phyloP scores from a whole-genome alignment of 768 basidiomycete genomes.

The Xerocomellus chrysenteron region DNA sequence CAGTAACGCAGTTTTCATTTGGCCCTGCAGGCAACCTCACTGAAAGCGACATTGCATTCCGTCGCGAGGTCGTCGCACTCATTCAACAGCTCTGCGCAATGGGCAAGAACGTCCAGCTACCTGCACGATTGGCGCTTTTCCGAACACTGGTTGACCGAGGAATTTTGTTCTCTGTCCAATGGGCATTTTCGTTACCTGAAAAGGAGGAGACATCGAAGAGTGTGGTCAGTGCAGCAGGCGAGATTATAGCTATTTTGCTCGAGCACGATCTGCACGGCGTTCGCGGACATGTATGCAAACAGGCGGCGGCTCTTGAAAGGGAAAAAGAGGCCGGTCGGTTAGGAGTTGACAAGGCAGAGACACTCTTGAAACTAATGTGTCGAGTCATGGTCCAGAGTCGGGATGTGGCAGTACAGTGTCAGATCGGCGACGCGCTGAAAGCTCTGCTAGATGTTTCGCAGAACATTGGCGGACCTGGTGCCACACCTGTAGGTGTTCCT shows the following conservation, averaged over 20 bases:
- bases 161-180: constrained; percentile 87
- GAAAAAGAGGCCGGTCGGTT: constrained; percentile 57
- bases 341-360: constrained; percentile 64
- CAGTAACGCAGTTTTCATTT: constrained; percentile 45
- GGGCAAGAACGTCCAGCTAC: constrained; percentile 95
- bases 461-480: constrained; percentile 36
- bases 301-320: constrained; percentile 67
- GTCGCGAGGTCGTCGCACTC: constrained; percentile 79
- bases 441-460: constrained; percentile 78
- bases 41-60: constrained; percentile 54
- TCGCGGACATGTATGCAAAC: constrained; percentile 80
- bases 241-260: constrained; percentile 78
- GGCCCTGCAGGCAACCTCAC: constrained; percentile 55
- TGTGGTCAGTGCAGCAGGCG: constrained; percentile 82
- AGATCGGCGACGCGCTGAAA: constrained; percentile 85
- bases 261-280: constrained; percentile 92
- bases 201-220: constrained; percentile 44
- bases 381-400: constrained; percentile 73
- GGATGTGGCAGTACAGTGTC: constrained; percentile 86
- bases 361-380: constrained; percentile 74
- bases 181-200: constrained; percentile 78
- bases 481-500: constrained; percentile 32
- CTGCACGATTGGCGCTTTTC: constrained; percentile 82
- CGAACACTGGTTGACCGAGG: constrained; percentile 86
- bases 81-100: constrained; percentile 91